Evolutionary conservation across 768 basidiomycete species (phyloP), one percentile per base, ranked within the genome.

Genomic region (Psilocybe sp.): DNA sequence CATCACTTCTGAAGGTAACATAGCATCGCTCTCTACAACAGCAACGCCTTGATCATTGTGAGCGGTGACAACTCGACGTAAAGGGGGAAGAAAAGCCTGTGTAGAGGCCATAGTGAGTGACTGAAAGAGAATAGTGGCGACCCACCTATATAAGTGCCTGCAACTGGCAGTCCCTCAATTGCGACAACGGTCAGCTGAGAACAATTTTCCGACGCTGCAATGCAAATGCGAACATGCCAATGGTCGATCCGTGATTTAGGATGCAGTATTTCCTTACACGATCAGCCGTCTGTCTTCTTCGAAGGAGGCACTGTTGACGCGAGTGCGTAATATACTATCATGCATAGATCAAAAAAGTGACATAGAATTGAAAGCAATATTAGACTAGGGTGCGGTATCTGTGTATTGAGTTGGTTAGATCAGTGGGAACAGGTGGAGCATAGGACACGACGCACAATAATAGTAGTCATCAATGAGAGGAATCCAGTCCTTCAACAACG

Each of bases 381-480:
- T 47, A 36, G 50, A 44, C 58, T 69, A 75, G 49, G 73, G 72
- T 56, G 72, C 72, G 41, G 74, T 75, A 60, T 75, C 74, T 75
- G 53, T 38, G 19, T 33, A 48, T 15, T 18, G 19, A 19, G 45
- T 38, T 34, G 34, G 46, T 15, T 15, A n/a, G 16, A 40, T 19
- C 11, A 52, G 42, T 15, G 31, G 31, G 11, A 34, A 14, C 40
- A 18, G 6, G 44, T 38, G 20, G 52, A 41, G 18, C 31, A n/a
- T 23, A 33, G 44, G 28, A 19, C 19, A 20, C n/a, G 10, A 76
- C 91, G 52, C 61, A 91, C 91, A 93, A 75, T 93, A 93, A 72
- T 93, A 85, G 70, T 93, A 93, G 62, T 89, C 88, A 64, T 93
- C 83, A 52, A 93, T 89, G 63, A 93, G 69, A 15, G 90, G 92